Base-by-base conservation (phyloP, 1,139 yeast species). In the Yamadazyma diospyri region DNA sequence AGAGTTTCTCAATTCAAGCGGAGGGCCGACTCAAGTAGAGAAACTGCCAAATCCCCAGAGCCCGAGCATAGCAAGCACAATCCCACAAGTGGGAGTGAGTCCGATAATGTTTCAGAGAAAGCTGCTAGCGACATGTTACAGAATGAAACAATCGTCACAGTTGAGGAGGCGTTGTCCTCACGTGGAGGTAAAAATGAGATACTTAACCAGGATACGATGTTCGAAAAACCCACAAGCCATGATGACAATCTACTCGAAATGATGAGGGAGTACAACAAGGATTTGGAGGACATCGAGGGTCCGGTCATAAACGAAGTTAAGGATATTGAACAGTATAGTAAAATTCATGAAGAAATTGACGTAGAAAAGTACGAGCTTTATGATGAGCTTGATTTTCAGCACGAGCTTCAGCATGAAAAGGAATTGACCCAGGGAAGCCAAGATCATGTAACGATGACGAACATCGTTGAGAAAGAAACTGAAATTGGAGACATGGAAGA, bases 251-350 rank as follows among this genome's bases (percentile, higher is more conserved):
- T 44, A 13, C 29, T 32, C 23, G 29, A 30, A 4, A 38, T 45
- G 45, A 43, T 45, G 16, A 37, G 32, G 21, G 34, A 37, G 13
- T 45, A 45, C 31, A 38, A 40, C 47, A 82, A 77, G 43, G 57
- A 49, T 15, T 30, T 30, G n/a, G 81, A 74, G 41, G 84, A 79
- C 43, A 66, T 76, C 9, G 71, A 61, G 23, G 85, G 84, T 0
- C 73, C 77, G 4, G 71, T 81, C 1, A 71, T 81, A 20, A 74
- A 76, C 38, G 58, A 64, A 35, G 40, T 78, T 12, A 67, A 64
- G 10, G 88, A 81, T 49, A 77, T 81, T 46, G 73, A 73, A 42
- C 47, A 47, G 4, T 64, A 78, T 37, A 79, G 79, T 45, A 52
- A 59, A 35, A 59, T 71, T 41, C 75, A 73, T 32, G 49, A 59